Base-by-base conservation (phyloP, 805 yeast species). In the Wickerhamomyces queroliae region DNA sequence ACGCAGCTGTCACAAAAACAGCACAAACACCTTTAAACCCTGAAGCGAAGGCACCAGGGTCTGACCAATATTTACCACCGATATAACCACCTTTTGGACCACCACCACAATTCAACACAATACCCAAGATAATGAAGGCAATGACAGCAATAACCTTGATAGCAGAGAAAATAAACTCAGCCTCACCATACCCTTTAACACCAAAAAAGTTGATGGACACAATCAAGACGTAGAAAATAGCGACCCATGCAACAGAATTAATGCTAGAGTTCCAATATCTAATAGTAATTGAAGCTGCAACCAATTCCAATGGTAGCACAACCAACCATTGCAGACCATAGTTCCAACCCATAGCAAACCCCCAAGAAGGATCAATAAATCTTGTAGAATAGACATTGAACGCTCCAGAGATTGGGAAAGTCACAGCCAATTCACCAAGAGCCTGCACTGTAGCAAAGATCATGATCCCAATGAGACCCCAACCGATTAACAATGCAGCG, bases 1-100 rank as follows among this genome's bases (percentile, higher is more conserved):
- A 84, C 0, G 89, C 86, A 15, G 90, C 87, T 25, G 83, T 77
- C 38, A 81, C 83, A 46, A 83, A 78, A n/a, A 77, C 85, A 1
- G 82, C 64, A 52, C 80, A 75, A 32, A 83, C 75, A 49, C 88
- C 90, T 59, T 81, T 79, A 59, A 80, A 67, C 9, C 76, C 75
- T 44, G 64, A 49, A 19, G 74, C 63, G 46, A 75, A 72, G 1
- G 74, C 70, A 44, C 80, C 80, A 12, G 80, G 80, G 29, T 71
- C 42, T 40, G 65, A 63, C 76, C 76, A 75, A 57, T 69, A 71
- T 46, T 57, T 60, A 21, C 67, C 72, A 22, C 81, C 81, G 37
- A 70, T 61, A 47, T 67, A 66, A 30, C 68, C 73, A 20, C 68
- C 66, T 16, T 52, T 53, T 35, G 79, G 78, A 15, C 74, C 77